Percentiles rank a stretch among this genome's conserved stretches.
Conservation (phyloP, 108 stramenopile species). For the Nitzschia sp. region DNA sequence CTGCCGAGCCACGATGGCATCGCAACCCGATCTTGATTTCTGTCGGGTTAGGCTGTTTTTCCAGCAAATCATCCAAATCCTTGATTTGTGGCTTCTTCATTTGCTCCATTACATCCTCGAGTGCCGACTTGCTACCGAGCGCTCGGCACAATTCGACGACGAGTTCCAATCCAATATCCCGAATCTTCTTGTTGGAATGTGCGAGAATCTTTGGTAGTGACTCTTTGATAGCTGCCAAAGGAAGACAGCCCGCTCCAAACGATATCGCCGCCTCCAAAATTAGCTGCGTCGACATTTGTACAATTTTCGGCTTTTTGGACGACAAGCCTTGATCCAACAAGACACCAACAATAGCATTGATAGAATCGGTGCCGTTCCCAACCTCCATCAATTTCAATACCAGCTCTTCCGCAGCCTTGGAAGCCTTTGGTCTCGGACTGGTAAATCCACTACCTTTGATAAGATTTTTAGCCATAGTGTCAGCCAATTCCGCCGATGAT, state of each 20-base stretch:
- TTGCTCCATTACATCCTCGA: conserved; percentile 58
- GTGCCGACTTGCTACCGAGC: conserved; percentile 67
- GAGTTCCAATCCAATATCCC: conserved; percentile 73
- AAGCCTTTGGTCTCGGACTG: conserved; percentile 64
- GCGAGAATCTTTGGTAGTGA: conserved; percentile 58
- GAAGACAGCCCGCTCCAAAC: conserved; percentile 74
- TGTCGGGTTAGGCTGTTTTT: conserved; percentile 46
- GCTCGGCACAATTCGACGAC: conserved; percentile 81
- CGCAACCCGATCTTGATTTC: conserved; percentile 39
- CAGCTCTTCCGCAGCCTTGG: conserved; percentile 45
- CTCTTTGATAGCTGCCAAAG: conserved; percentile 49
- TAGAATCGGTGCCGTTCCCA: conserved; percentile 50
- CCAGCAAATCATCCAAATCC: conserved; percentile 70
- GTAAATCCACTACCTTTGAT: conserved; percentile 76
- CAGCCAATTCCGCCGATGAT: conserved; percentile 43
- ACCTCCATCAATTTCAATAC: conserved; percentile 80
- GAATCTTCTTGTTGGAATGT: conserved; percentile 75
- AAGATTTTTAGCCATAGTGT: conserved; percentile 44
- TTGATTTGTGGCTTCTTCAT: conserved; percentile 77
- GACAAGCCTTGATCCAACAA: conserved; percentile 63
- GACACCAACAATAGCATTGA: conserved; percentile 55
- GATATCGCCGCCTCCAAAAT: conserved; percentile 51
- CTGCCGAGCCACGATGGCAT: conserved; percentile 18
- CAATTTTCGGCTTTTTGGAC: conserved; percentile 84
- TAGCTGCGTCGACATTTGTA: conserved; percentile 49